Base-by-base conservation (phyloP, 2,329 filamentous ascomycete species). In the Sporothrix pseudoabietina region DNA sequence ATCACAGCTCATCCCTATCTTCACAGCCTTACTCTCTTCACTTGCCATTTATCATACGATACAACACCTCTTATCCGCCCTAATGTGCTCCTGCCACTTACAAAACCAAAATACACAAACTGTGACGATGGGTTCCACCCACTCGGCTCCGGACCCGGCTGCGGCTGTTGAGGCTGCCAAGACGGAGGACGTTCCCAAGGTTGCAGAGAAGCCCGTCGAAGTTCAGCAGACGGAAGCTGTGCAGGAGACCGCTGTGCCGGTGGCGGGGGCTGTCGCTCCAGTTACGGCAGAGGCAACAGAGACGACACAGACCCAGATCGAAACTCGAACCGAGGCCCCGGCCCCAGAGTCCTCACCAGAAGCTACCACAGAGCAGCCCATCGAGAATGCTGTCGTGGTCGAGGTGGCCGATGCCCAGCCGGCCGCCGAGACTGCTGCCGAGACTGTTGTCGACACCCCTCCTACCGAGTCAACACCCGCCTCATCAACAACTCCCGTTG, bases 111-210 rank as follows among this genome's bases (percentile, higher is more conserved):
- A 16, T 2, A 52, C 22, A 68, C 44, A 52, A 47, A 69, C 30
- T 26, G 26, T 26, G 22, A 55, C 47, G 14, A 70, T 70, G 68
- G 68, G 68, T 4, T 70, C 68, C 0, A 5, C 55, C 10, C 68
- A 70, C n/a, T 70, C 52, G 14, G 22, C 68, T 8, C 52, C 49
- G 10, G 52, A 70, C 8, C 44, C 44, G 65, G 65, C 65, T 6
- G 19, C 32, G 19, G 49, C 49, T n/a, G 66, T 39, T 2, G 32
- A 39, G 19, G 6, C 41, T 9, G 4, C n/a, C 35, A 68, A 49
- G 16, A 10, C 19, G 65, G 44, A 69, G 3, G 47, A 54, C 47
- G 14, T 7, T 4, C 26, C 26, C 26, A 52, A 49, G 30, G 44
- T 35, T 22, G 65, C 32, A 8, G 59, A 59, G 26, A 12, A 35